Base-by-base conservation (phyloP, 2,329 filamentous ascomycete species). In the Thelonectria rubi region DNA sequence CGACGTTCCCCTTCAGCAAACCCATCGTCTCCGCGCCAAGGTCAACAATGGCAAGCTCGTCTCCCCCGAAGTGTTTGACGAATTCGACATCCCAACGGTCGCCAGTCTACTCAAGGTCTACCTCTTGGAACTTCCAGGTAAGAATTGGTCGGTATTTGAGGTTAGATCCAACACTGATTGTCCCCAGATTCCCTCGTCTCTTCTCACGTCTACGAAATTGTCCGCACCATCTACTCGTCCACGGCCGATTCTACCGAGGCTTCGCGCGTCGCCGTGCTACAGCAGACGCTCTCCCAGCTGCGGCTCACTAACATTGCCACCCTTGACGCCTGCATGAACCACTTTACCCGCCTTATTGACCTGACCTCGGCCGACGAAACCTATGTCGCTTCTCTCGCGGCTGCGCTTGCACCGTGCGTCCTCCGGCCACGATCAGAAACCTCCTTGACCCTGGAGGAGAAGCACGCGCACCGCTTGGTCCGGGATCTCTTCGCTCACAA, bases 261-360 rank as follows among this genome's bases (percentile, higher is more conserved):
- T 53, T 89, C 92, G 12, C 91, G 95, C 55, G 86, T 99, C 66
- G 91, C 93, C 56, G 93, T 98, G 63, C 86, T 99, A 34, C 95
- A 99, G 77, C 97, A 95, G 71, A 98, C 95, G 0, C 89, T 99
- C 58, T 94, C 94, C 40, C 94, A 98, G 76, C 87, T 99, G 58
- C 91, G 94, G 63, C 88, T 99, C 58, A 93, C 95, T 66, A 99
- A 99, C 77, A 99, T 99, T 77, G 95, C 95, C 49, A 98, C 95
- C n/a, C 88, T 99, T 62, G 95, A 99, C 77, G 95, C 95, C 42
- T 91, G 97, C 75, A 97, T 96, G 84, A 98, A 97, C 68, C 95
- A 99, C 79, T 98, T 99, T 76, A 97, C 94, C 40, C 91, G 95
- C 63, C 83, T 99, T 62, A 96, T 99, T 74, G 95, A 99, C 76